Evolutionary conservation across 345 rosid species (phyloP).

Genomic region (Linum tenue): DNA sequence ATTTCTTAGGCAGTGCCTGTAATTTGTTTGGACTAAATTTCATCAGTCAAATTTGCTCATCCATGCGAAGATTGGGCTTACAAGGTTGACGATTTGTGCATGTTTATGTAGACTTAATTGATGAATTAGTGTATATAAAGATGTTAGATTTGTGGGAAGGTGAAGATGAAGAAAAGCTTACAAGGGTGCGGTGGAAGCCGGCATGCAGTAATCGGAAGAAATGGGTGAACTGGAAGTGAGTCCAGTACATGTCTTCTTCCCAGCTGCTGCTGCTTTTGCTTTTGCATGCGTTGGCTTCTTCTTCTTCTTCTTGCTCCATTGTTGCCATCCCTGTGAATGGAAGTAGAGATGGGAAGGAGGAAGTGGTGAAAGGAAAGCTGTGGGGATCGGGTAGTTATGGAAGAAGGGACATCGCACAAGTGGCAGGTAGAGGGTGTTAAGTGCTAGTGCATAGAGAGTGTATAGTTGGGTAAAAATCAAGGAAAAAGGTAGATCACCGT

Average conservation of each 20-base stretch:
- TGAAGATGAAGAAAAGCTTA: background rate
- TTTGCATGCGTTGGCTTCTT: background rate
- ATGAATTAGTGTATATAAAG: no score
- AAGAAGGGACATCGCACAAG: no score
- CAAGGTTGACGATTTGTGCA: no score
- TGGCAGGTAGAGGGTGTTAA: no score
- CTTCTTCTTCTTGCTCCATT: background rate
- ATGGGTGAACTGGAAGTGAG: background rate
- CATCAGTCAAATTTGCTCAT: background rate
- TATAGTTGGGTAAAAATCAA: no score
- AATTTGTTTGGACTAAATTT: background rate
- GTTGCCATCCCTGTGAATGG: no score
- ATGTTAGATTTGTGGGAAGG: background rate
- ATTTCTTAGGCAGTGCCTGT: background rate
- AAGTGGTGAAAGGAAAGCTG: no score
- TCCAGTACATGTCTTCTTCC: conserved; percentile 3
- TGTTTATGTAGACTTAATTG: background rate
- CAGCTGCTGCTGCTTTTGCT: background rate
- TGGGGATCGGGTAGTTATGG: no score
- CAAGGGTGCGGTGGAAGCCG: background rate
- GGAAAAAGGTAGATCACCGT: no score
- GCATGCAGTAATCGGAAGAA: background rate
- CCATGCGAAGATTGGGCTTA: no score
- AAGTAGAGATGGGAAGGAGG: no score
- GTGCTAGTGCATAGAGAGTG: no score